Evolutionary conservation across 2,329 filamentous ascomycete genomes (phyloP), one percentile per base, ranked within the genome.

Genomic region (Calonectria pseudoreteaudii): DNA sequence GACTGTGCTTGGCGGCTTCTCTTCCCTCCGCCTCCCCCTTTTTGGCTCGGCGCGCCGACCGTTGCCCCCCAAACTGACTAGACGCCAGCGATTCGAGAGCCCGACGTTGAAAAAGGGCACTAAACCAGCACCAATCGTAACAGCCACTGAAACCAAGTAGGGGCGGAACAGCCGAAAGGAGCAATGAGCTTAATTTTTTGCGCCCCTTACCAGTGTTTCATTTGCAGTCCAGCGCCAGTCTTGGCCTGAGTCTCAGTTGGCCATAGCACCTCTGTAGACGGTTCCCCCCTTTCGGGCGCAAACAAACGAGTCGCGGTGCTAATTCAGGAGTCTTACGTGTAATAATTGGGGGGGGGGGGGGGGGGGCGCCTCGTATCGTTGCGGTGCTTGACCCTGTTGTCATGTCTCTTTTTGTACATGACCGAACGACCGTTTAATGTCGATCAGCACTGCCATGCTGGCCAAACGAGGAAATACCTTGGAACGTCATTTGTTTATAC

Each of bases 141-240:
- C 14, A 60, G 11, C 28, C 16, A 11, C 31, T 58, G 53, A 38
- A 38, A 60, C 34, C 31, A 26, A 38, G 30, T 31, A 34, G 36
- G 13, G 34, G 31, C 56, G 56, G 38, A 60, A 60, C 56, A 60
- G 56, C 56, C 56, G n/a, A 38, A 60, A 60, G n/a, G n/a, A n/a
- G 56, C 6, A 60, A 60, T 23, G 31, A 38, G 56, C 56, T 60
- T 60, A 60, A 60, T 18, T 26, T 58, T 58, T 53, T 11, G 18
- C n/a, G 16, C 28, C 56, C 31, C 11, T 38, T 60, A n/a, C n/a
- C 34, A 34, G n/a, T 26, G 56, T 60, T 38, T 60, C 53, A 56
- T 56, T n/a, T 14, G 8, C 8, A n/a, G 20, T 18, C 34, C 16
- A 38, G 38, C 56, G 34, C 56, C 56, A 60, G n/a, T 6, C 14